A percentile compares a stretch with the other conserved stretches of the same genome.
Evolutionary conservation across 2,329 filamentous ascomycete genomes (phyloP).

Genomic region (Penicillium psychrosexuale): DNA sequence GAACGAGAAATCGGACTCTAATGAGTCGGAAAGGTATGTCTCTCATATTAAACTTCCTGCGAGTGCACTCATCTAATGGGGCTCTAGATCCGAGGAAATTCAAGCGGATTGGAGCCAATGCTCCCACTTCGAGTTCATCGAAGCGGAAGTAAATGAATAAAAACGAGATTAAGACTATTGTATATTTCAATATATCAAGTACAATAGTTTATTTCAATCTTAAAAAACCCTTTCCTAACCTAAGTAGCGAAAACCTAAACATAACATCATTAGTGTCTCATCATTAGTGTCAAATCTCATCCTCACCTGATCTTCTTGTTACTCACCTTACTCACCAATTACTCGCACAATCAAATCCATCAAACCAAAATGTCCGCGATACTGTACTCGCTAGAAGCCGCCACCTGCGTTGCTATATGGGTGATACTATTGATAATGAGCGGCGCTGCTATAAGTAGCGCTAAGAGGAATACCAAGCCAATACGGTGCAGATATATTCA

Average conservation of each 20-base stretch:
- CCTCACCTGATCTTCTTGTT: neutral
- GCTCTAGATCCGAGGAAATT: conserved; percentile 65
- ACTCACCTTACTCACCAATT: neutral
- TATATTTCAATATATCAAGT: neutral
- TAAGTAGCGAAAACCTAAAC: neutral
- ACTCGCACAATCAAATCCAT: neutral
- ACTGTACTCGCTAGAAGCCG: no score
- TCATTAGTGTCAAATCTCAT: neutral
- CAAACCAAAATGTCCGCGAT: neutral
- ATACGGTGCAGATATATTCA: neutral
- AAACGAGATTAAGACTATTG: neutral
- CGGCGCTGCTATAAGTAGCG: neutral
- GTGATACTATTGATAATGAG: neutral
- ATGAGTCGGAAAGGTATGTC: conserved; percentile 66
- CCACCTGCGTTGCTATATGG: neutral
- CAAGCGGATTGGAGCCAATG: conserved; percentile 55
- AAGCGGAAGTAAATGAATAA: conserved; percentile 29
- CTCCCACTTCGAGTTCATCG: conserved; percentile 29
- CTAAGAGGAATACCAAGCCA: neutral
- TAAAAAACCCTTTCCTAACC: neutral
- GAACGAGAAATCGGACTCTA: conserved; percentile 65
- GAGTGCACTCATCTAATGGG: conserved; percentile 6
- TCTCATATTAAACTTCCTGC: neutral
- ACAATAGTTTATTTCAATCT: neutral
- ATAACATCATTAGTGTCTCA: neutral